A percentile compares a stretch with the other conserved stretches of the same genome.
These are phyloP conservation scores for Solanum clarkiae DNA, from an alignment of 257 asterid species.

Conservation along the genomic window DNA sequence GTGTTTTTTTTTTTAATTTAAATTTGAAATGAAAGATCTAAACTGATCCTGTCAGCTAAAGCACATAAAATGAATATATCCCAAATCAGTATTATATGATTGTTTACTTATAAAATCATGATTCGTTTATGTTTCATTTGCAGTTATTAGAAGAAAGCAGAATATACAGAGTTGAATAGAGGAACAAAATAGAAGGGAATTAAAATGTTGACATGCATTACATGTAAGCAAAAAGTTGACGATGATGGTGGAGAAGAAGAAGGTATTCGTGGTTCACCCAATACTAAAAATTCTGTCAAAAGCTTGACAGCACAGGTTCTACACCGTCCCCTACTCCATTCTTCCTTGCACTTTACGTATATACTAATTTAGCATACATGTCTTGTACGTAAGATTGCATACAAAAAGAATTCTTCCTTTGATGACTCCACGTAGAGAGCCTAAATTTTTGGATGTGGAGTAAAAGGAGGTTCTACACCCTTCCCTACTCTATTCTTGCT, in stretches of 20 bases:
- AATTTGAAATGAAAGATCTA: background rate
- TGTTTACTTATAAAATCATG: background rate
- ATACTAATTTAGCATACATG: no score
- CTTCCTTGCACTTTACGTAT: background rate
- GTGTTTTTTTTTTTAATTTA: background rate
- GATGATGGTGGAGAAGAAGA: conserved; percentile 37
- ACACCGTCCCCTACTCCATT: background rate
- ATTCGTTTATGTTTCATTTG: background rate
- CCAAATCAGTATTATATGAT: background rate
- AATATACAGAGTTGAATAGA: background rate
- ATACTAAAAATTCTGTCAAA: conserved; percentile 85
- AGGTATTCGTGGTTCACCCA: conserved; percentile 69
- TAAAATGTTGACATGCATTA: conserved; percentile 86
- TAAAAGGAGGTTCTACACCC: conserved; percentile 31
- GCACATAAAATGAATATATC: background rate
- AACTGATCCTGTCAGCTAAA: background rate
- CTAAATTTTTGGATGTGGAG: background rate
- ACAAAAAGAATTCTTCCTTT: background rate
- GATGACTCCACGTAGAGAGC: background rate
- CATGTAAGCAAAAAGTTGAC: conserved; percentile 70
- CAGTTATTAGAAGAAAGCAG: background rate
- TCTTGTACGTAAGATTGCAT: no score
- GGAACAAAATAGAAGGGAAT: background rate
- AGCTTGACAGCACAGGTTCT: conserved; percentile 88
- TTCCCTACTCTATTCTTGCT: background rate